phyloP scores from a whole-genome alignment of 2,329 filamentous ascomycete species.

The Sporothrix luriei region DNA sequence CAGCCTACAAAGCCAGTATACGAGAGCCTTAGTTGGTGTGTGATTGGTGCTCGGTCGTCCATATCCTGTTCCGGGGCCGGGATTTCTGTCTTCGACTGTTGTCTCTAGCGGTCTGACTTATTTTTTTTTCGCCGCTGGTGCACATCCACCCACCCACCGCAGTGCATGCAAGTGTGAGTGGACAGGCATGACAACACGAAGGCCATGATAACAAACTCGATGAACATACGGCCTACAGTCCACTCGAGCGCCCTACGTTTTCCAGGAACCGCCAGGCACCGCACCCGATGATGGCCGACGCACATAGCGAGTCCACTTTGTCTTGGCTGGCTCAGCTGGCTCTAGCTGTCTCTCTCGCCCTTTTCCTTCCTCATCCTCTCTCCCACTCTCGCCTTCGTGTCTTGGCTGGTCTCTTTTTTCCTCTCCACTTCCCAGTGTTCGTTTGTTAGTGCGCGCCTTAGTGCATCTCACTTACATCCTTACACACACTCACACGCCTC shows the following conservation, averaged over 20 bases:
- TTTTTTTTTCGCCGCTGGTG: slow-evolving; percentile 12
- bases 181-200: slow-evolving; percentile 1
- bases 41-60: slow-evolving; percentile 23
- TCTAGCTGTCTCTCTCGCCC: not conserved
- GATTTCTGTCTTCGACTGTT: not conserved
- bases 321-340: not conserved
- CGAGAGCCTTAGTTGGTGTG: not conserved
- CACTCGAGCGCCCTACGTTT: not conserved
- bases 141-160: slow-evolving; percentile 22
- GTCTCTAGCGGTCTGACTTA: slow-evolving; percentile 1
- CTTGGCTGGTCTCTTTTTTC: slow-evolving; percentile 16
- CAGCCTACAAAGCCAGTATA: not conserved
- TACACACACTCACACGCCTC: slow-evolving; percentile 1
- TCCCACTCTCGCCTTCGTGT: slow-evolving; percentile 8
- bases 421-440: slow-evolving; percentile 22
- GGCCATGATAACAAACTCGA: not conserved
- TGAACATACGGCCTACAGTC: not conserved
- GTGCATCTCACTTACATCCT: not conserved
- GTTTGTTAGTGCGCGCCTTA: slow-evolving; percentile 15
- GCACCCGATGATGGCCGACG: slow-evolving; percentile 2
- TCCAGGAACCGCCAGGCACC: slow-evolving; percentile 29
- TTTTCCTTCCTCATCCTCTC: no score
- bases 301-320: slow-evolving; percentile 16
- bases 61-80: not conserved
- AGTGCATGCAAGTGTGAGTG: not conserved